Base-by-base conservation (phyloP, 495 filamentous ascomycete genomes). In the Aspergillus leporis region DNA sequence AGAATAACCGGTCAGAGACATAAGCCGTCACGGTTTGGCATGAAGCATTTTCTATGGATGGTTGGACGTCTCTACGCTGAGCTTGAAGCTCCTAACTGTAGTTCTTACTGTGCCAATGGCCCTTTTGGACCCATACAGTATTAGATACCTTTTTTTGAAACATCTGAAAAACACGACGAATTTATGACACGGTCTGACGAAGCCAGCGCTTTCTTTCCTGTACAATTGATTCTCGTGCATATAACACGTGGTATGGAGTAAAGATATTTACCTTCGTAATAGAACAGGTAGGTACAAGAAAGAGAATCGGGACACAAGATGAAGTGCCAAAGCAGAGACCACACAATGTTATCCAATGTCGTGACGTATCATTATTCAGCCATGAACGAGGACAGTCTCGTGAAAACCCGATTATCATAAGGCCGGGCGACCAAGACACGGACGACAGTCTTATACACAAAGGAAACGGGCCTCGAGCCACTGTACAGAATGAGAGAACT, bases 301-400 rank as follows among this genome's bases (percentile, higher is more conserved):
- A 25, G 9, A 38, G 13, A 59, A 36, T 25, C 19, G 31, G 54
- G 22, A 38, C 55, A 53, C 56, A n/a, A n/a, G 25, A 51, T 51
- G 19, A 31, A 40, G 41, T 46, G 53, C 51, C 58, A 45, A 43
- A 31, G 38, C 19, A 49, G 49, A 48, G 18, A 57, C 10, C 16
- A 18, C 32, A 40, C 36, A 31, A 40, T 25, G 18, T 22, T 32
- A 52, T 23, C 31, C 60, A 30, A 38, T 51, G 46, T 62, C 55
- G 41, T 54, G 43, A 45, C 22, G 48, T 54, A 58, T 63, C 60
- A 61, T 63, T 63, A 64, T 59, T 55, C 63, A 62, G 59, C 19
- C 60, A 40, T 67, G 30, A 59, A 25, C 28, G 46, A 56, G 25
- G 28, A 32, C n/a, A 13, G 31, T 64, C 51, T 32, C 58, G 54